Conservation (phyloP, 352 stramenopile genomes). For the Phytophthora multivora region DNA sequence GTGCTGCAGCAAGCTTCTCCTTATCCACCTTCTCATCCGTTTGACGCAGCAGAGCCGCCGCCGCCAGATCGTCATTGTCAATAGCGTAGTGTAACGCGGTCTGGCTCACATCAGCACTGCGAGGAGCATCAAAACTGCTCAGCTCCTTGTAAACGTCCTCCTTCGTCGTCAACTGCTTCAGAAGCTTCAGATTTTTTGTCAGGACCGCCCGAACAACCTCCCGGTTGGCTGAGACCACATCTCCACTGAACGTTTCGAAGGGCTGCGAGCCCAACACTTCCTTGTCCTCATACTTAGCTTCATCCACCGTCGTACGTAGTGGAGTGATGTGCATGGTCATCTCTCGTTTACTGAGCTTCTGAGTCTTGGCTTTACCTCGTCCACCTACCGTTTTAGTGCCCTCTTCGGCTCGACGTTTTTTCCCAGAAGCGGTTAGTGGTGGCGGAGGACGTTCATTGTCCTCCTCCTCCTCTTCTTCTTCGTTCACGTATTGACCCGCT, state of each 20-base stretch:
- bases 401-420: slow-evolving; percentile 16
- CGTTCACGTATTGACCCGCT: slow-evolving; percentile 13
- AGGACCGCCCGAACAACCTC: slow-evolving; percentile 76
- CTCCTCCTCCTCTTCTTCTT: slow-evolving; percentile 25
- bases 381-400: neutral
- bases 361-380: slow-evolving; percentile 6
- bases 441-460: slow-evolving; percentile 67
- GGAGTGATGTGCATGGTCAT: slow-evolving; percentile 52
- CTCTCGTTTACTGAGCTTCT: slow-evolving; percentile 48
- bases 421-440: slow-evolving; percentile 8
- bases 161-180: slow-evolving; percentile 67
- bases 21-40: slow-evolving; percentile 52
- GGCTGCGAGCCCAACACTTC: slow-evolving; percentile 58
- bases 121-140: slow-evolving; percentile 51
- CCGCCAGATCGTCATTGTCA: slow-evolving; percentile 58
- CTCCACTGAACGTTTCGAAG: slow-evolving; percentile 43
- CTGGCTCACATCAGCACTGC: slow-evolving; percentile 48
- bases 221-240: slow-evolving; percentile 56
- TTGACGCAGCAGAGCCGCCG: slow-evolving; percentile 50
- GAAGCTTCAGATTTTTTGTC: slow-evolving; percentile 70
- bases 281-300: slow-evolving; percentile 58
- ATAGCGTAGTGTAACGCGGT: slow-evolving; percentile 72
- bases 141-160: slow-evolving; percentile 50
- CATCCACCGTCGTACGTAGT: slow-evolving; percentile 49
- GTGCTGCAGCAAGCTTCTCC: slow-evolving; percentile 43